Evolutionary conservation across 305 asterid species (phyloP), one percentile per base, ranked within the genome.

Genomic region (Coffea humblotiana): DNA sequence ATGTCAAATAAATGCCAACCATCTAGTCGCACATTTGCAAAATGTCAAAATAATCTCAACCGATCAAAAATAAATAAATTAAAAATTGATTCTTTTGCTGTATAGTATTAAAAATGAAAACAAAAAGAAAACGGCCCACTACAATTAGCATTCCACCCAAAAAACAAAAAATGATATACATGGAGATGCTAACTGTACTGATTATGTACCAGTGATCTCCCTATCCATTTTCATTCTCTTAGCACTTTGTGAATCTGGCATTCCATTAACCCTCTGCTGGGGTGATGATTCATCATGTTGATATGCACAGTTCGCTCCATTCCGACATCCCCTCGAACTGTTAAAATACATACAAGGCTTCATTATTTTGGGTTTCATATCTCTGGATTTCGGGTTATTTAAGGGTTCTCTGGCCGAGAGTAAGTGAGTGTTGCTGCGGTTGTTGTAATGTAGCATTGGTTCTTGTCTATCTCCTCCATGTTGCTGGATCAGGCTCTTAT

Each of bases 191-290:
- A 79, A 82, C 77, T 78, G 84, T 79, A 67, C 37, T 51, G 45
- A 72, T 86, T 85, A 92, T 81, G 90, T 83, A 78, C 97, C 94
- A 75, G 92, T 89, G 78, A 93, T 93, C 86, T 88, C 97, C 84
- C 95, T 88, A 84, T 92, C 97, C 89, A 91, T 72, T 89, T 95
- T 95, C 92, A 91, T 81, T 85, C 97, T 90, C 90, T 93, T 95
- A 35, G 91, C 79, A 76, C 74, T 89, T 48, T 87, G 99, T 58
- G 90, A 87, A 61, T 93, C 97, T 0, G 91, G 89, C 65, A 84
- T 67, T 75, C 89, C 77, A 79, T 84, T 75, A 6, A 81, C 92
- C 80, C 89, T 88, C 74, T 81, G 91, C 82, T 87, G 97, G 48
- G 94, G 32, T 32, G 32, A 27, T 1, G 90, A 77, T 19, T 83